Conservation (phyloP, 305 asterid genomes). For the Fraxinus sp. region DNA sequence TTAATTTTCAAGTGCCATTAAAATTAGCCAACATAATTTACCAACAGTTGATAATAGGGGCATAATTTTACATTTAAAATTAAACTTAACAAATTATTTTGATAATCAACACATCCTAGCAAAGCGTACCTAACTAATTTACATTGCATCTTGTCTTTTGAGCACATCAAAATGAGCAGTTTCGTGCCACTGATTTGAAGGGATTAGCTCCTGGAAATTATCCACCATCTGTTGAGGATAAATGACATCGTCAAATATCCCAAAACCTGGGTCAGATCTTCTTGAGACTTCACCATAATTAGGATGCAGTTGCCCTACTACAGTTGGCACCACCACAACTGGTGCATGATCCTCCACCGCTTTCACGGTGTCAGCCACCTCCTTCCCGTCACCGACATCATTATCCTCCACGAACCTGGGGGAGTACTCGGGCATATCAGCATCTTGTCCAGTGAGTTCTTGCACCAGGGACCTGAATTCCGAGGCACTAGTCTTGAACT, state of each 20-base stretch:
- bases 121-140: constrained; percentile 5
- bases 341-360: constrained; percentile 21
- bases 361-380: not conserved
- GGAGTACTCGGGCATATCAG: constrained; percentile 34
- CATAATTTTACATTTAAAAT: not conserved
- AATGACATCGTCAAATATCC: constrained; percentile 19
- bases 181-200: constrained; percentile 41
- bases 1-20: not conserved
- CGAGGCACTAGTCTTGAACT: constrained; percentile 52
- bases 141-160: constrained; percentile 26
- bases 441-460: constrained; percentile 67
- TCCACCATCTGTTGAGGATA: constrained; percentile 34
- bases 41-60: not conserved
- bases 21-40: not conserved
- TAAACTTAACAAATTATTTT: constrained; percentile 5
- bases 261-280: constrained; percentile 33
- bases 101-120: not conserved
- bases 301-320: constrained; percentile 8
- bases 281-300: constrained; percentile 14
- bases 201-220: constrained; percentile 23
- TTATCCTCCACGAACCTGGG: constrained; percentile 15
- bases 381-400: constrained; percentile 15
- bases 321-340: not conserved
- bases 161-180: constrained; percentile 19
- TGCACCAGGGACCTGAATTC: constrained; percentile 69